Evolutionary conservation across 1,139 yeast species (phyloP).

Genomic region (Yamadazyma triangularis): DNA sequence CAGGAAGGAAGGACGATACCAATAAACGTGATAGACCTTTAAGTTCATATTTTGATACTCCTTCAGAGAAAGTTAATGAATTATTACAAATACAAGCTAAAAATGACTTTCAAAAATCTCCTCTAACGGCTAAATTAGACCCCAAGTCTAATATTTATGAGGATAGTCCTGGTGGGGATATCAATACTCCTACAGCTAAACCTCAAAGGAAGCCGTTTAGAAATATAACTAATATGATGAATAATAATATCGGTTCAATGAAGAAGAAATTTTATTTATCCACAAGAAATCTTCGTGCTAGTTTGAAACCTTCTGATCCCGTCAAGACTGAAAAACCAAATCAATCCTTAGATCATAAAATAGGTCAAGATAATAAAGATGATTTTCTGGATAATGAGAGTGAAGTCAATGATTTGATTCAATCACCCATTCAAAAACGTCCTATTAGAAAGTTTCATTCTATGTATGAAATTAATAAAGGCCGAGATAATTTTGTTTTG

Average conservation of each 20-base stretch:
- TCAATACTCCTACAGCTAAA: conserved; percentile 10
- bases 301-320: too few relatives aligned
- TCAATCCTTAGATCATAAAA: conserved; percentile 6
- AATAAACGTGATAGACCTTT: conserved; percentile 23
- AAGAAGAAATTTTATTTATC: conserved; percentile 15
- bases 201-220: conserved; percentile 16
- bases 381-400: conserved; percentile 5
- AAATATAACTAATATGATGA: conserved; percentile 22
- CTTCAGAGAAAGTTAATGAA: conserved; percentile 14
- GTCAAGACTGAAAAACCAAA: background rate
- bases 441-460: conserved; percentile 54
- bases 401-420: background rate
- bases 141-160: background rate
- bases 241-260: conserved; percentile 9
- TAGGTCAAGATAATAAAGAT: conserved; percentile 6
- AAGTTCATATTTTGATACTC: conserved; percentile 30
- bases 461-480: conserved; percentile 51
- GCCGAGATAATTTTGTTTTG: conserved; percentile 21
- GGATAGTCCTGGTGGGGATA: conserved; percentile 1
- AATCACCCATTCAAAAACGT: conserved; percentile 5
- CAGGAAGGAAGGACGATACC: conserved; percentile 2
- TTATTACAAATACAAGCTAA: conserved; percentile 9
- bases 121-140: background rate
- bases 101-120: conserved; percentile 1
- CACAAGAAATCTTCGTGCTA: conserved; percentile 5